Evolutionary conservation across 805 yeast genomes (phyloP).

Genomic region (Starmera amethionina): DNA sequence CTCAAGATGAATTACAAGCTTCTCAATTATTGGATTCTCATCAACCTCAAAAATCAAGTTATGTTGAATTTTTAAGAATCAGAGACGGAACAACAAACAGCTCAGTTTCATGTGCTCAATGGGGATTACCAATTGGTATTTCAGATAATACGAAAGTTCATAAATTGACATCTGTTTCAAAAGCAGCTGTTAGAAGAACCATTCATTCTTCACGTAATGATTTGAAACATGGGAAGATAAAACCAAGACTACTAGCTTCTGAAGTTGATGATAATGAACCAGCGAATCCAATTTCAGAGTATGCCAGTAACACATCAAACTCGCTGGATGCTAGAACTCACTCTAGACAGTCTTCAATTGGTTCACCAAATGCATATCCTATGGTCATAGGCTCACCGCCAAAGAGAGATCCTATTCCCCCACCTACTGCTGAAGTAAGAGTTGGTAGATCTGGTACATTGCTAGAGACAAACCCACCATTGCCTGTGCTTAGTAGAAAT

Average conservation of each 20-base stretch:
- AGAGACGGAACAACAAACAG: constrained; percentile 40
- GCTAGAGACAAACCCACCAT: constrained; percentile 8
- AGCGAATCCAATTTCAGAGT: too few relatives aligned
- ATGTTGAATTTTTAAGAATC: constrained; percentile 34
- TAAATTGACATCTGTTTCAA: constrained; percentile 6
- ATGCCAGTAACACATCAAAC: not conserved
- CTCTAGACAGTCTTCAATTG: not conserved
- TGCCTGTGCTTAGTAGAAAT: too few relatives aligned
- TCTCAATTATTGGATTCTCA: constrained; percentile 10
- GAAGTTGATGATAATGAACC: constrained; percentile 64
- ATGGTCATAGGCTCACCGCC: constrained; percentile 6
- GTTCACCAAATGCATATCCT: constrained; percentile 6
- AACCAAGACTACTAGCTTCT: constrained; percentile 61
- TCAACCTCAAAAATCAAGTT: constrained; percentile 41
- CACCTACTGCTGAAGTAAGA: not conserved
- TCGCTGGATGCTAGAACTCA: not conserved
- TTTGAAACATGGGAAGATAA: constrained; percentile 51
- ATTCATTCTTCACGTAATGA: constrained; percentile 21
- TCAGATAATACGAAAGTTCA: constrained; percentile 27
- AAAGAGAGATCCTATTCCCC: not conserved
- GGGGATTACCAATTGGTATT: constrained; percentile 48
- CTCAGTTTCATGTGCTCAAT: constrained; percentile 33
- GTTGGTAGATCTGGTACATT: constrained; percentile 14
- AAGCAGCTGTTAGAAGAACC: constrained; percentile 8
- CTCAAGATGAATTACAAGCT: constrained; percentile 4